phyloP scores from a whole-genome alignment of 768 basidiomycete genomes.

The Gyrodon lividus region DNA sequence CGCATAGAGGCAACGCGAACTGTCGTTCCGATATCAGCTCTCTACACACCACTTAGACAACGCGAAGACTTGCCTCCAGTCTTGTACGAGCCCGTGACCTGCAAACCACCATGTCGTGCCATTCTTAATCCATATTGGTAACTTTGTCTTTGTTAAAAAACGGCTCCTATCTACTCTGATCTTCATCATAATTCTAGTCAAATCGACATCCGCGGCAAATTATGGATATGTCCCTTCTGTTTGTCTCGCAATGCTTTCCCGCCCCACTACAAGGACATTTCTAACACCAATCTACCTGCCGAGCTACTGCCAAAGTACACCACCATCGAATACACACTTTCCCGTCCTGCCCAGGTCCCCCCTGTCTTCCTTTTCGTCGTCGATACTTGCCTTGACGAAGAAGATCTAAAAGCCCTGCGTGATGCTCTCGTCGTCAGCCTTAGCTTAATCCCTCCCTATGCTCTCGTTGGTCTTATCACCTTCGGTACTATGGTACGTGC shows the following conservation, averaged over 20 bases:
- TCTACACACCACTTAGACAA: constrained; percentile 94
- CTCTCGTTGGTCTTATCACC: constrained; percentile 94
- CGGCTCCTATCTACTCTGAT: background rate
- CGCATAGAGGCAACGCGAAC: constrained; percentile 97
- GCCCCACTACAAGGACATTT: constrained; percentile 98
- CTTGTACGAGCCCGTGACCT: constrained; percentile 96
- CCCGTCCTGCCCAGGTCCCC: constrained; percentile 86
- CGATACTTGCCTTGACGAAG: constrained; percentile 94
- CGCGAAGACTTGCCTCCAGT: constrained; percentile 95
- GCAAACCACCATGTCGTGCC: constrained; percentile 96
- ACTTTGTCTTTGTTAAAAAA: constrained; percentile 20
- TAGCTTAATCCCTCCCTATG: constrained; percentile 88
- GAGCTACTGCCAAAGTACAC: constrained; percentile 98
- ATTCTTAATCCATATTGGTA: constrained; percentile 98
- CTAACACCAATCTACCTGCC: constrained; percentile 92
- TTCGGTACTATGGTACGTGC: constrained; percentile 90
- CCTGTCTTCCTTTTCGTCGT: constrained; percentile 97
- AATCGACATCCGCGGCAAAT: constrained; percentile 96
- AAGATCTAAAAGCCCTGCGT: constrained; percentile 92
- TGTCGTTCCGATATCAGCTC: constrained; percentile 96
- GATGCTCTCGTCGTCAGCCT: constrained; percentile 95
- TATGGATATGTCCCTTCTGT: constrained; percentile 99
- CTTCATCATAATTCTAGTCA: constrained; percentile 59
- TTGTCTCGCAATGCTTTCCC: constrained; percentile 96
- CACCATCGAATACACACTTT: constrained; percentile 98